Base-by-base conservation (phyloP, 495 filamentous ascomycete genomes). In the Hyaloscypha variabilis region DNA sequence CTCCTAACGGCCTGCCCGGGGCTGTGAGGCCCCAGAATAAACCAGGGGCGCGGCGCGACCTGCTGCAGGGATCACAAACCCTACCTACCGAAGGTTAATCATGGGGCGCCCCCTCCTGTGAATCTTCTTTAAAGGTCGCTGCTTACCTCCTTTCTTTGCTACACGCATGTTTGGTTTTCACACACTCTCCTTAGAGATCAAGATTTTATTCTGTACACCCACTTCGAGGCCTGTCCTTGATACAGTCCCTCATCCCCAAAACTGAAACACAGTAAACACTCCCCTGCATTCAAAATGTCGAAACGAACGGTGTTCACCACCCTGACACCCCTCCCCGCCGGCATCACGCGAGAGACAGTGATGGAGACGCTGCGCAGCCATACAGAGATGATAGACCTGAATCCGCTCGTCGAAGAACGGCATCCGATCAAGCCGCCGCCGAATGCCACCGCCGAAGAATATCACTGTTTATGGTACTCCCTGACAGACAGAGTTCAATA, bases 301-400 rank as follows among this genome's bases (percentile, higher is more conserved):
- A 85, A 83, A 74, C 77, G 78, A 46, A 85, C 82, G 3, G 76
- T 79, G 24, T 88, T 90, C 76, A 92, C 88, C 51, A 87, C 82
- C 36, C 83, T 92, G 65, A 93, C 88, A 30, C 87, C 90, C 0
- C 82, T 94, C 24, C 91, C 91, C 0, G 60, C 82, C n/a, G 79
- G 79, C 55, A 83, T 93, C 58, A 80, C 85, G 23, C 86, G 90
- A 34, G 79, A 88, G 68, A 83, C 82, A 14, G 91, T 91, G 28
- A 71, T 93, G 64, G 79, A 84, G 28, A 88, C 88, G 24, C 83
- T 94, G 6, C 89, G 91, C 75, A 83, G 86, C 71, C 90, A 93
- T 72, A 74, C 79, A 49, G 87, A 86, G 64, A 93, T 95, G 84
- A 94, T 94, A 69, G 88, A 91, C 51, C 79, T 93, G 28, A 95